phyloP scores from a whole-genome alignment of 1,139 yeast genomes.

The Yamadazyma taylorii region DNA sequence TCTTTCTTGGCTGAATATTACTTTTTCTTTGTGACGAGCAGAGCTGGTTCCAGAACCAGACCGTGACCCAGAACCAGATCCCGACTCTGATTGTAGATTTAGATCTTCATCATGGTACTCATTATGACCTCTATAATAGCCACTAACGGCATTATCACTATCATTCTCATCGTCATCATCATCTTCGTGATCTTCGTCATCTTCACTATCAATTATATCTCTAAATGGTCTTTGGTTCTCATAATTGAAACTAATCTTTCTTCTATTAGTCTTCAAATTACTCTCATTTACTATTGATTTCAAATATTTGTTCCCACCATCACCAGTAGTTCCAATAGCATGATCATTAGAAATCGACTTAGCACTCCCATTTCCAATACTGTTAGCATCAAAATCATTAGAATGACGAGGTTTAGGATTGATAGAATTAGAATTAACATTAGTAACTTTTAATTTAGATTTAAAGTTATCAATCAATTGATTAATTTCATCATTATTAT shows the following conservation, averaged over 20 bases:
- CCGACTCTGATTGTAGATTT: no score
- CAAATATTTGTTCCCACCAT: conserved; percentile 15
- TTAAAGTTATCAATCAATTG: conserved; percentile 25
- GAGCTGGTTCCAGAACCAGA: no score
- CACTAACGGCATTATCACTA: no score
- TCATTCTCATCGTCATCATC: conserved; percentile 1
- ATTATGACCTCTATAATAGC: no score
- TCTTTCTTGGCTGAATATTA: background rate
- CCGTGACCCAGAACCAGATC: no score
- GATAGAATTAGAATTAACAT: conserved; percentile 14
- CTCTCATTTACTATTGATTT: conserved; percentile 31
- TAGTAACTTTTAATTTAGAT: conserved; percentile 9
- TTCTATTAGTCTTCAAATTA: conserved; percentile 24
- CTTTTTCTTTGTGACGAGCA: no score
- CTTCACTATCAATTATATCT: conserved; percentile 13
- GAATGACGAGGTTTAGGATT: background rate
- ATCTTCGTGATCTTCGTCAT: conserved; percentile 6
- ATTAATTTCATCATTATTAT: conserved; percentile 30
- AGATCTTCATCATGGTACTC: no score
- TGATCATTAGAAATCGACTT: conserved; percentile 3
- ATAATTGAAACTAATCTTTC: conserved; percentile 40
- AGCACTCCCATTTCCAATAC: background rate
- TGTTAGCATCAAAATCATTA: background rate
- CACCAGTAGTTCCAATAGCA: conserved; percentile 8
- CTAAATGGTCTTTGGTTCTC: conserved; percentile 7